Conservation (phyloP, 2,329 filamentous ascomycete species). For the Penicillium rolfsii region DNA sequence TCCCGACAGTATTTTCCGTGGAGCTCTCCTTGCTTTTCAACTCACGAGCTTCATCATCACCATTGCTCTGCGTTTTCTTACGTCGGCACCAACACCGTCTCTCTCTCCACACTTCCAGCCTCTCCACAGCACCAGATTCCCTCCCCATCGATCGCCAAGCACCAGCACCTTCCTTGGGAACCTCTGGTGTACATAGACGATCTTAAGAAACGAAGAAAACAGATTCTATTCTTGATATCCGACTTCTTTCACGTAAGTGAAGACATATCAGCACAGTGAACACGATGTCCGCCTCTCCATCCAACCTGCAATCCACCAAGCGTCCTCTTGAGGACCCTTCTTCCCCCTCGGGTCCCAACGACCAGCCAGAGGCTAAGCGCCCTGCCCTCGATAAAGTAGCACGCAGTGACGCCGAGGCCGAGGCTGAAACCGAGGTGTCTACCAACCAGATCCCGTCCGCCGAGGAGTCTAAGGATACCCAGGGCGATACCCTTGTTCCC, state of each 20-base stretch:
- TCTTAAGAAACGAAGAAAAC: constrained; percentile 57
- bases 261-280: constrained; percentile 39
- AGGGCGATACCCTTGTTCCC: constrained; percentile 70
- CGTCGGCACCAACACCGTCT: constrained; percentile 40
- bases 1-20: constrained; percentile 20
- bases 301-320: constrained; percentile 63
- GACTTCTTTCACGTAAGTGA: constrained; percentile 52
- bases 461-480: constrained; percentile 40
- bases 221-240: constrained; percentile 50
- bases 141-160: constrained; percentile 52
- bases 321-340: constrained; percentile 96
- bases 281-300: constrained; percentile 72
- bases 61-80: constrained; percentile 33
- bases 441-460: constrained; percentile 25
- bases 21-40: constrained; percentile 24
- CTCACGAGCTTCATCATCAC: constrained; percentile 16
- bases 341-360: constrained; percentile 85
- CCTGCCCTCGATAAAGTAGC: constrained; percentile 91
- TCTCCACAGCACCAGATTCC: constrained; percentile 44
- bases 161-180: constrained; percentile 94
- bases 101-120: constrained; percentile 37
- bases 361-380: constrained; percentile 96
- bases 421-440: constrained; percentile 38
- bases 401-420: constrained; percentile 60
- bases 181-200: constrained; percentile 80